phyloP scores from a whole-genome alignment of 176 grass and related monocot species.

The Saccharum spontaneum region DNA sequence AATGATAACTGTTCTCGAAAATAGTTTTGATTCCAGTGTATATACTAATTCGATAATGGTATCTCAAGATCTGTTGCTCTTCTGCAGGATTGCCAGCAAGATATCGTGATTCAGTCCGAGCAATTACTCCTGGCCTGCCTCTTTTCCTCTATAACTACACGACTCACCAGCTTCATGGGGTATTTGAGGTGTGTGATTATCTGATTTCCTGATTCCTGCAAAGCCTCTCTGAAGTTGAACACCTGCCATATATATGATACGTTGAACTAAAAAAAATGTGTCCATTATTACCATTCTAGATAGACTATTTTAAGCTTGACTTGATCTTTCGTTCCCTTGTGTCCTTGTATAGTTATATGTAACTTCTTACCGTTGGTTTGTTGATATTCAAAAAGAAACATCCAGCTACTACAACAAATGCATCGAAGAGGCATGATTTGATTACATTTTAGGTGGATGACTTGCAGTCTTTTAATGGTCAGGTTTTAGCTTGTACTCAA shows the following conservation, averaged over 20 bases:
- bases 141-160: conserved; percentile 99
- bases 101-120: conserved; percentile 97
- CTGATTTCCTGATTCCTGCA: background rate
- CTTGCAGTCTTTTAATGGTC: background rate
- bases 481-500: background rate
- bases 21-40: background rate
- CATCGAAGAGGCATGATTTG: background rate
- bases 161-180: conserved; percentile 94
- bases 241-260: background rate
- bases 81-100: conserved; percentile 87
- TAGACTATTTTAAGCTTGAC: background rate
- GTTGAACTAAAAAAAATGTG: background rate
- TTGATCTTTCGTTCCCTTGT: background rate
- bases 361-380: background rate
- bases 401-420: background rate
- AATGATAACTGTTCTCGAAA: background rate
- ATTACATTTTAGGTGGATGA: background rate
- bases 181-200: conserved; percentile 76
- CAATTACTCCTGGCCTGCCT: conserved; percentile 93
- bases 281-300: conserved; percentile 2
- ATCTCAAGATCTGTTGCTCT: conserved; percentile 24
- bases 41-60: background rate
- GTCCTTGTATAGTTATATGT: background rate
- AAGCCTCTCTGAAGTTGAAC: background rate
- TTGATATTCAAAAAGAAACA: background rate